Conservation (phyloP, 2,329 filamentous ascomycete species). For the Colletotrichum sp. region DNA sequence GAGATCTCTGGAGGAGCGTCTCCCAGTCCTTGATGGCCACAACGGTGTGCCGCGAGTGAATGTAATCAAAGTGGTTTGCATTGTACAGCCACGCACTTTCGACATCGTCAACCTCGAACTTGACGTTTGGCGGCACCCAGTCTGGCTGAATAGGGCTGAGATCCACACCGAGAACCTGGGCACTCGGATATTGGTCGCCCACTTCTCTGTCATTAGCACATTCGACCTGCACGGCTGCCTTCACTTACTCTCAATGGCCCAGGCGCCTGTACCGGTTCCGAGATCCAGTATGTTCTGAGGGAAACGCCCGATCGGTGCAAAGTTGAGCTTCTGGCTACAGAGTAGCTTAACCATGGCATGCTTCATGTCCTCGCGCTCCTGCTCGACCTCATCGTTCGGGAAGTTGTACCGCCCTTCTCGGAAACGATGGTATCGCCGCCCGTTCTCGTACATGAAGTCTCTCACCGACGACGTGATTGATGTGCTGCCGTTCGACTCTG, state of each 20-base stretch:
- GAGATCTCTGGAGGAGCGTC: constrained; percentile 48
- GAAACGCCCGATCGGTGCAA: constrained; percentile 53
- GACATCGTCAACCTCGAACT: constrained; percentile 62
- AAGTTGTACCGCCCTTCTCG: constrained; percentile 61
- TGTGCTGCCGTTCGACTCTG: constrained; percentile 39
- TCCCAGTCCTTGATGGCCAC: constrained; percentile 63
- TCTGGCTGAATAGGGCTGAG: constrained; percentile 64
- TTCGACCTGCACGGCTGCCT: constrained; percentile 2
- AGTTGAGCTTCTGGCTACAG: constrained; percentile 53
- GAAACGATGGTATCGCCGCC: constrained; percentile 63
- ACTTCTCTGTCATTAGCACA: constrained; percentile 1
- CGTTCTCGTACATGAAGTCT: constrained; percentile 60
- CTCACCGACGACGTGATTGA: constrained; percentile 45
- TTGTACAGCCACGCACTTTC: constrained; percentile 63
- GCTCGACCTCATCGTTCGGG: constrained; percentile 65
- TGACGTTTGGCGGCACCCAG: constrained; percentile 60
- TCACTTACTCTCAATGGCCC: constrained; percentile 59
- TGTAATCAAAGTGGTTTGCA: constrained; percentile 61
- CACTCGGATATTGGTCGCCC: constrained; percentile 43
- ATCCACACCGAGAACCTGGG: constrained; percentile 53
- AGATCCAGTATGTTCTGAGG: constrained; percentile 61
- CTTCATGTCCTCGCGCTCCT: constrained; percentile 63
- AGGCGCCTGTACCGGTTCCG: constrained; percentile 64
- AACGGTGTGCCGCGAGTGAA: constrained; percentile 63
- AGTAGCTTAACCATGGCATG: constrained; percentile 57